phyloP scores from a whole-genome alignment of 768 basidiomycete genomes.

The Lactarius tabidus region DNA sequence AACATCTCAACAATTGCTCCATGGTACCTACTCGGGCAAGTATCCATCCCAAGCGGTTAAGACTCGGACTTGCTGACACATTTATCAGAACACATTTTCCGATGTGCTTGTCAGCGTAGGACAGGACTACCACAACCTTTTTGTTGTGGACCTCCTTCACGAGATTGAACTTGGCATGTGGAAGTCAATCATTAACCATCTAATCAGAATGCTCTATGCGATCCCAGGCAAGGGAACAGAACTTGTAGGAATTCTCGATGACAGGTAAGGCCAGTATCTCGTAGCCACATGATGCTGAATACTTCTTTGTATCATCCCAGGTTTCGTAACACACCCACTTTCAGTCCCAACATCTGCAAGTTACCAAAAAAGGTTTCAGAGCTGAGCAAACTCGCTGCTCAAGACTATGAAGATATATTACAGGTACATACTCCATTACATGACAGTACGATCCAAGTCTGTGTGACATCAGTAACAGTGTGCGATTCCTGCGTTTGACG shows the following conservation, averaged over 20 bases:
- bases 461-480: background rate
- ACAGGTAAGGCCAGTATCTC: background rate
- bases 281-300: background rate
- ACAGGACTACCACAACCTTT: conserved; percentile 21
- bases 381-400: background rate
- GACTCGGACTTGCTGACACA: too few species aligned
- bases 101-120: background rate
- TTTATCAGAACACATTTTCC: background rate
- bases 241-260: background rate
- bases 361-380: background rate
- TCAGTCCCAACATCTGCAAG: too few species aligned
- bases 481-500: background rate
- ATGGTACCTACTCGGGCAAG: background rate
- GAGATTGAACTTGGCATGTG: conserved; percentile 41
- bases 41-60: too few species aligned
- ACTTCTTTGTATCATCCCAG: too few species aligned
- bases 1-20: fast-evolving
- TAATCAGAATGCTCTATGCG: conserved; percentile 33
- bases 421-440: background rate
- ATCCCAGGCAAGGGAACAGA: too few species aligned
- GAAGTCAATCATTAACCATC: conserved; percentile 37
- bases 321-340: too few species aligned
- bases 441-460: too few species aligned
- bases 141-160: conserved; percentile 39
- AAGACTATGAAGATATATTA: background rate